phyloP scores from a whole-genome alignment of 2,329 filamentous ascomycete genomes.

The Colletotrichum neosansevieriae region DNA sequence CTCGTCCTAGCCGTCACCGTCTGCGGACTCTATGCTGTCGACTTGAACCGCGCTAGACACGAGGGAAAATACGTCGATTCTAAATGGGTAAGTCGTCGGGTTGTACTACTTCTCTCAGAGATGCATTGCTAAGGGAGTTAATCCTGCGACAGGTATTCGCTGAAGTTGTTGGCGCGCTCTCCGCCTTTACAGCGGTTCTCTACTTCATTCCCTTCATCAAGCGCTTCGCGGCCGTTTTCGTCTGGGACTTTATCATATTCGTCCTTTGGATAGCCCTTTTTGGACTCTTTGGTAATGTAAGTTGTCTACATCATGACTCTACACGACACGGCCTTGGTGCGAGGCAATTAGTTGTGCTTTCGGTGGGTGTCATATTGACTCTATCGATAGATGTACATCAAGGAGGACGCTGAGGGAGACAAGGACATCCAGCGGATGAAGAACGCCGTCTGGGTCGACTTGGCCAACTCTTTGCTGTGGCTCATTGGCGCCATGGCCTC shows the following conservation, averaged over 20 bases:
- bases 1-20: conserved; percentile 82
- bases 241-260: conserved; percentile 79
- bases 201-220: conserved; percentile 75
- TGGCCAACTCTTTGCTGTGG: conserved; percentile 83
- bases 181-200: conserved; percentile 72
- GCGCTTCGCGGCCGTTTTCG: conserved; percentile 66
- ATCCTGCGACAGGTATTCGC: conserved; percentile 71
- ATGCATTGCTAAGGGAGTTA: too few species aligned
- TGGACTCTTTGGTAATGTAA: conserved; percentile 80
- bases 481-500: conserved; percentile 70
- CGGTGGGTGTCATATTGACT: not conserved
- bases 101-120: too few species aligned
- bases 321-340: not conserved
- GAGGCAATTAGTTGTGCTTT: not conserved
- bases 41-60: conserved; percentile 69
- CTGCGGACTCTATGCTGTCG: conserved; percentile 81
- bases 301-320: conserved; percentile 30
- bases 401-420: conserved; percentile 74
- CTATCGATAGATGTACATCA: conserved; percentile 73
- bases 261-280: conserved; percentile 86
- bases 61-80: conserved; percentile 65
- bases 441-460: conserved; percentile 85
- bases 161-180: conserved; percentile 74
- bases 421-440: conserved; percentile 80
- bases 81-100: conserved; percentile 72